Conservation (phyloP, 139 green algal species). For the Volvox reticuliferus region DNA sequence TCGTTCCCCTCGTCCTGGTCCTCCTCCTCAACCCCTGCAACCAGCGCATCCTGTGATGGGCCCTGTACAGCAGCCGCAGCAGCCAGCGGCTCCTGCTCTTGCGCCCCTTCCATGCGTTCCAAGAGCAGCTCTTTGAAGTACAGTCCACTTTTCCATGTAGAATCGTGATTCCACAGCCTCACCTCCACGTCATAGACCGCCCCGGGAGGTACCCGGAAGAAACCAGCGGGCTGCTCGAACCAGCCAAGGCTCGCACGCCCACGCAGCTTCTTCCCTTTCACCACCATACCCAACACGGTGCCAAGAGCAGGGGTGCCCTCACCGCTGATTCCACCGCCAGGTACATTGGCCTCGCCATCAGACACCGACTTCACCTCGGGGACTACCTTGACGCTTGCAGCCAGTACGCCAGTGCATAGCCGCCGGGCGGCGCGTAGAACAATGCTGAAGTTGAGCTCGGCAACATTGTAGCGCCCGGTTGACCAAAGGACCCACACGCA, state of each 20-base stretch:
- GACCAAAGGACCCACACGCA: background rate
- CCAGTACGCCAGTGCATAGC: background rate
- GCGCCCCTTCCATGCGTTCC: background rate
- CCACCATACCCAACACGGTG: background rate
- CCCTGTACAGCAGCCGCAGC: background rate
- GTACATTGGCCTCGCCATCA: background rate
- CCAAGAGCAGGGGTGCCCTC: background rate
- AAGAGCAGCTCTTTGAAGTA: slow-evolving; percentile 1
- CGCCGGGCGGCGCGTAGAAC: background rate
- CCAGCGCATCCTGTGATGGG: background rate
- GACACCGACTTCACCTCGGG: background rate
- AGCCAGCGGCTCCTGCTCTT: background rate
- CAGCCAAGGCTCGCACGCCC: background rate
- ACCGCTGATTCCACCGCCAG: background rate
- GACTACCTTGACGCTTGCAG: too few species aligned
- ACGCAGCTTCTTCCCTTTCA: background rate
- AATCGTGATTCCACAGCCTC: slow-evolving; percentile 19
- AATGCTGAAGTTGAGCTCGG: background rate
- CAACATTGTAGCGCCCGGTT: background rate
- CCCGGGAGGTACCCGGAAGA: slow-evolving; percentile 2
- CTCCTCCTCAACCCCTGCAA: background rate
- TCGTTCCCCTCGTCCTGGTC: background rate
- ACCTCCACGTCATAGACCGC: background rate
- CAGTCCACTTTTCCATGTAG: background rate
- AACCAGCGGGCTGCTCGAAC: background rate